Conservation (phyloP, 768 basidiomycete genomes). For the Pisolithus orientalis region DNA sequence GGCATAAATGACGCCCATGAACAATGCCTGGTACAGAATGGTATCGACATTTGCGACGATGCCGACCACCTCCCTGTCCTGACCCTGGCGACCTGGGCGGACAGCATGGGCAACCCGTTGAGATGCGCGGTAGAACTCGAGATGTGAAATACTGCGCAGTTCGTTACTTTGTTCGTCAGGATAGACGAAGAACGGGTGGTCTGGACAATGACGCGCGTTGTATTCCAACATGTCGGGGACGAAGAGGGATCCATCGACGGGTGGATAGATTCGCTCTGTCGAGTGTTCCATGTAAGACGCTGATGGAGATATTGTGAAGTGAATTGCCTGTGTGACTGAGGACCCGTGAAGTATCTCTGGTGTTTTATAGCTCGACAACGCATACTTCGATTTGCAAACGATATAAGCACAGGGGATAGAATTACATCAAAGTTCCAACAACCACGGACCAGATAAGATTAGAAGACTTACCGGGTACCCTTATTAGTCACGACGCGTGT, state of each 20-base stretch:
- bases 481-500: no score
- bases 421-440: no score
- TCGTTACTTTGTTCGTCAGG: neutral
- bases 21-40: constrained; percentile 27
- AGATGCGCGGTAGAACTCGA: constrained; percentile 35
- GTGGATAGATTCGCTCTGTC: constrained; percentile 10
- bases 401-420: no score
- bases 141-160: constrained; percentile 27
- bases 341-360: no score
- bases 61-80: constrained; percentile 16
- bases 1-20: constrained; percentile 31
- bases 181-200: constrained; percentile 15
- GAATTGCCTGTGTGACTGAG: no score
- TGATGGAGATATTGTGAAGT: no score
- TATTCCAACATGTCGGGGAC: constrained; percentile 32
- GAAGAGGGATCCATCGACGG: constrained; percentile 29
- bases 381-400: no score
- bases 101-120: constrained; percentile 37
- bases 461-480: no score
- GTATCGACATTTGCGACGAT: constrained; percentile 26
- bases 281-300: no score
- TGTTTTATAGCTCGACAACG: no score
- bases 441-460: no score
- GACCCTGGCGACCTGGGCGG: constrained; percentile 26
- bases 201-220: constrained; percentile 22